Evolutionary conservation across 257 asterid species (phyloP).

Genomic region (Hygrophila difformis): DNA sequence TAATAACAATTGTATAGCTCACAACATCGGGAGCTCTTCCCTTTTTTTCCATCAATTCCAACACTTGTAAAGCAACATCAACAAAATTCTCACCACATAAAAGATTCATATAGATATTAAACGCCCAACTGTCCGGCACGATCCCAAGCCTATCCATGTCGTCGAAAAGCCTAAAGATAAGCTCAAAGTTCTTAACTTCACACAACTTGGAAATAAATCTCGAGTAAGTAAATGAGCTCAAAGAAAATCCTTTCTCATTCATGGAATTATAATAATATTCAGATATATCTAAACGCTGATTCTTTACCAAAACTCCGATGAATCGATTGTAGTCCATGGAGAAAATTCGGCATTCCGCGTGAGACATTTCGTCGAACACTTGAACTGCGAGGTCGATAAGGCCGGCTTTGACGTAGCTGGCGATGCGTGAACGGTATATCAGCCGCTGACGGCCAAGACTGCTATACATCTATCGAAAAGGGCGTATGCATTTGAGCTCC

Average conservation of each 20-base stretch:
- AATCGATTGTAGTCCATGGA: constrained; percentile 83
- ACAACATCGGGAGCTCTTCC: constrained; percentile 73
- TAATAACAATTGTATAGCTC: constrained; percentile 66
- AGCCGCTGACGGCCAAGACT: constrained; percentile 74
- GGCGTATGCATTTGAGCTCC: constrained; percentile 53
- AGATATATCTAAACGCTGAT: constrained; percentile 53
- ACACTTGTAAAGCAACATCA: constrained; percentile 53
- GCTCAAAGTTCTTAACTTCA: constrained; percentile 66
- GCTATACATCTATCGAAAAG: constrained; percentile 62
- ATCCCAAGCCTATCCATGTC: constrained; percentile 74
- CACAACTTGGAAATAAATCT: constrained; percentile 79
- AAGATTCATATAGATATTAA: constrained; percentile 66
- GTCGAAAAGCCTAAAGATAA: constrained; percentile 50
- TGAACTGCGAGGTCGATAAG: constrained; percentile 59
- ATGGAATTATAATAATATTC: constrained; percentile 56
- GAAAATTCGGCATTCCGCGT: constrained; percentile 71
- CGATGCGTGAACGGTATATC: constrained; percentile 65
- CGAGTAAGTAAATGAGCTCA: constrained; percentile 82
- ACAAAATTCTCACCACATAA: constrained; percentile 67
- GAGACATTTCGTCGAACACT: constrained; percentile 87
- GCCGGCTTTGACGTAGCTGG: constrained; percentile 57
- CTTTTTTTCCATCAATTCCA: constrained; percentile 58
- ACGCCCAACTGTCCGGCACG: constrained; percentile 87
- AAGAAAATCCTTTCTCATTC: constrained; percentile 64
- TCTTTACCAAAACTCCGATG: constrained; percentile 67